Evolutionary conservation across 345 rosid genomes (phyloP), one percentile per base, ranked within the genome.

Genomic region (Capsella bursapastoris): DNA sequence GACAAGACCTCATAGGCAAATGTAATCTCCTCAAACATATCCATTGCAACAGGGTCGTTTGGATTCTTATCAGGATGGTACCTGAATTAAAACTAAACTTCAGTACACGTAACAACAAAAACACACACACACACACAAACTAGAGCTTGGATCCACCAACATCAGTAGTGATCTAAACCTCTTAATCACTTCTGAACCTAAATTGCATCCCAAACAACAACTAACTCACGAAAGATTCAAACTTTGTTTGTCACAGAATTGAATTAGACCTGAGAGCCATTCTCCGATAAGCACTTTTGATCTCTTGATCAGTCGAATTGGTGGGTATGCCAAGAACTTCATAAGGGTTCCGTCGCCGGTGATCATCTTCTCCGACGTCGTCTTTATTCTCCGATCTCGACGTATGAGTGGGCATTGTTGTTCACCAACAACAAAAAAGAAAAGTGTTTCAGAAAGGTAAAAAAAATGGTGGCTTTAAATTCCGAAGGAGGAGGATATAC

Each of bases 31-130:
- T 91, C 85, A 77, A 91, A 94, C 87, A 86, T 84, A 73, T 94
- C 93, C 3, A 96, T 89, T 69, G 99, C 96, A 79, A 88, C 82
- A 31, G 97, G 92, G 60, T 94, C 97, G 70, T 94, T 86, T 44
- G 86, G 92, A 79, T 92, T 94, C 83, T 94, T 94, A 85, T 92
- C 99, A 61, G 99, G 99, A 86, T 92, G 97, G 80, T 92, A 94
- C 89, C 99, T 94, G 78, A 18, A 74, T 81, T 44, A 59, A 49
- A 56, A 64, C 9, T 22, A 40, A 70, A 55, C 35, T 11, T 58
- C 28, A 62, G 51, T 57, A 47, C 8, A 38, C 0, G 31, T 31
- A 57, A 31, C 45, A 32, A 22, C 12, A 4, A 14, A 32, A 4
- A 60, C 18, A 47, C 56, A 57, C 8, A 57, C 64, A 57, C 3